These are phyloP conservation scores for Hygrophila difformis DNA, from an alignment of 257 asterid genomes.

Conservation along the genomic window DNA sequence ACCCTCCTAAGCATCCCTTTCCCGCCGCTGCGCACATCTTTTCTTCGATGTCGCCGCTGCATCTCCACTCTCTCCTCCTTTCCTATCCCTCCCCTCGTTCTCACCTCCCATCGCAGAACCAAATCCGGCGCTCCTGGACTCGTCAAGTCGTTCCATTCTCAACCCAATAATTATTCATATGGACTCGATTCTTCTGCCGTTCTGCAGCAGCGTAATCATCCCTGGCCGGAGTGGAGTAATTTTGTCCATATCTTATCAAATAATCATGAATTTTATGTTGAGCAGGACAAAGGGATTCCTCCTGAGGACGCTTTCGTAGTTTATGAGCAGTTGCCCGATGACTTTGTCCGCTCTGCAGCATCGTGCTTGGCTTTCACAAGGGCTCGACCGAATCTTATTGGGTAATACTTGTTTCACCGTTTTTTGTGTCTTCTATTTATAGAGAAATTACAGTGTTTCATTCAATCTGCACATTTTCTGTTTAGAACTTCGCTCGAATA, in stretches of 20 bases:
- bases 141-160: constrained; percentile 33
- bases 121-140: constrained; percentile 22
- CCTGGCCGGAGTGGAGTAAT: constrained; percentile 84
- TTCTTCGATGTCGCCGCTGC: constrained; percentile 35
- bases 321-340: constrained; percentile 54
- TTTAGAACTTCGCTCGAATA: too few species aligned
- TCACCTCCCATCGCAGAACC: constrained; percentile 20
- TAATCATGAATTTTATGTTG: constrained; percentile 16
- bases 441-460: too few species aligned
- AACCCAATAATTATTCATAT: constrained; percentile 19
- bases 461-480: too few species aligned
- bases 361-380: constrained; percentile 63
- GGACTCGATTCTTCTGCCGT: constrained; percentile 19
- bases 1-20: constrained; percentile 50
- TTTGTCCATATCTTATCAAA: constrained; percentile 31
- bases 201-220: constrained; percentile 28
- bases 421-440: background rate
- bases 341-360: constrained; percentile 47
- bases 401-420: constrained; percentile 40
- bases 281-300: constrained; percentile 17
- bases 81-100: constrained; percentile 24
- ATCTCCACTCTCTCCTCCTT: constrained; percentile 14
- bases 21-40: constrained; percentile 51
- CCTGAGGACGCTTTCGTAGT: constrained; percentile 72
- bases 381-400: constrained; percentile 49